Evolutionary conservation across 257 asterid genomes (phyloP), one percentile per base, ranked within the genome.

Genomic region (Capsicum pubescens): DNA sequence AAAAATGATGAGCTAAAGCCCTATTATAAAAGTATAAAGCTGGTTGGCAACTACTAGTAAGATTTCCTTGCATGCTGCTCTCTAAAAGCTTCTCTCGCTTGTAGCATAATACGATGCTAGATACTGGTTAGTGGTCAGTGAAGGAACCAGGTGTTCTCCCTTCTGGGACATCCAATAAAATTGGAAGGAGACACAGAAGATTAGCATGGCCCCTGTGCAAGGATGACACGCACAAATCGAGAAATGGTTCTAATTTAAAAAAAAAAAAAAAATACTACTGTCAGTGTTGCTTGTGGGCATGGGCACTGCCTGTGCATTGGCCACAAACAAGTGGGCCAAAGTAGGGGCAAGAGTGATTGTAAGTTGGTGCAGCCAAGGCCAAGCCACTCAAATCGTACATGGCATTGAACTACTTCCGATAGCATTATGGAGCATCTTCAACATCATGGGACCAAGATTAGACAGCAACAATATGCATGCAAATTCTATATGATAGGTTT

Each of bases 291-390:
- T 71, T 46, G n/a, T 71, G 79, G 58, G 79, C 79, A 14, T 35
- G 48, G 14, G 48, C 74, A 67, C 32, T 26, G 32, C 32, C 2
- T 26, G 32, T 26, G 32, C 32, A 26, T 26, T 35, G 58, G 79
- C 58, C 17, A n/a, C 79, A n/a, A 71, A 71, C 56, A 71, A n/a
- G 79, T 71, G 39, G 79, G 79, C 58, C 79, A 21, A 71, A 35
- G 74, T 67, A 46, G 42, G 80, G 58, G 36, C n/a, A 46, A 72
- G 42, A 46, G 59, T 72, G 36, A 48, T 46, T 71, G 80, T 46
- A 46, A 71, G 39, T 71, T 71, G n/a, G 58, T n/a, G 80, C 80
- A 46, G 58, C 58, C 36, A 46, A n/a, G 79, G 10, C 39, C 58
- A 71, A 71, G 58, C 39, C n/a, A 21, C 80, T 12, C 42, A 19